Percentiles rank a stretch among this genome's conserved stretches.
Evolutionary conservation across 2,329 filamentous ascomycete genomes (phyloP).

Genomic region (Ophiocordyceps camponoti-saundersi): DNA sequence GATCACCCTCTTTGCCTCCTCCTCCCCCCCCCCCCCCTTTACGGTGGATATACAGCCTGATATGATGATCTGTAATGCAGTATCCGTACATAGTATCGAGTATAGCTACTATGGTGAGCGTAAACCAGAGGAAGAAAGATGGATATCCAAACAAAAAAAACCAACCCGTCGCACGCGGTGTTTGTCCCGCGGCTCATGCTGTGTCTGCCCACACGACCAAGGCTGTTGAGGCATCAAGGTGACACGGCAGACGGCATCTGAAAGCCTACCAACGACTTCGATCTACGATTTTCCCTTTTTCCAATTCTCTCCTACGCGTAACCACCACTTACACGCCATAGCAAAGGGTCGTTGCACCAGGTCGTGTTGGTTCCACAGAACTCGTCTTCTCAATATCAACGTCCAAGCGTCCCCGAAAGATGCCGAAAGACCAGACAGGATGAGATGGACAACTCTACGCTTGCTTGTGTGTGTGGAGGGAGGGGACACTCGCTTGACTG

Average conservation of each 20-base stretch:
- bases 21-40: not conserved
- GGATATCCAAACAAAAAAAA: no score
- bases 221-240: no score
- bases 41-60: not conserved
- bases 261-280: not conserved
- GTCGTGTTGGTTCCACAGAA: not conserved
- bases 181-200: not conserved
- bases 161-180: not conserved
- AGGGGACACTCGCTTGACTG: not conserved
- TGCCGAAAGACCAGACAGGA: not conserved
- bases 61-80: no score
- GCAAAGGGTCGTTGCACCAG: not conserved
- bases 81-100: no score
- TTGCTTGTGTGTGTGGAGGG: not conserved
- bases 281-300: not conserved
- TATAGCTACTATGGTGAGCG: no score
- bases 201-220: no score
- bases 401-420: not conserved
- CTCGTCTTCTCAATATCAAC: not conserved
- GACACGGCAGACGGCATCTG: conserved; percentile 1
- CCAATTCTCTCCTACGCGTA: not conserved
- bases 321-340: not conserved
- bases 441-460: not conserved
- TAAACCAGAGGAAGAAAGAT: no score
- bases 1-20: no score